Conservation (phyloP, 2,329 filamentous ascomycete genomes). For the Huntiella omanensis region DNA sequence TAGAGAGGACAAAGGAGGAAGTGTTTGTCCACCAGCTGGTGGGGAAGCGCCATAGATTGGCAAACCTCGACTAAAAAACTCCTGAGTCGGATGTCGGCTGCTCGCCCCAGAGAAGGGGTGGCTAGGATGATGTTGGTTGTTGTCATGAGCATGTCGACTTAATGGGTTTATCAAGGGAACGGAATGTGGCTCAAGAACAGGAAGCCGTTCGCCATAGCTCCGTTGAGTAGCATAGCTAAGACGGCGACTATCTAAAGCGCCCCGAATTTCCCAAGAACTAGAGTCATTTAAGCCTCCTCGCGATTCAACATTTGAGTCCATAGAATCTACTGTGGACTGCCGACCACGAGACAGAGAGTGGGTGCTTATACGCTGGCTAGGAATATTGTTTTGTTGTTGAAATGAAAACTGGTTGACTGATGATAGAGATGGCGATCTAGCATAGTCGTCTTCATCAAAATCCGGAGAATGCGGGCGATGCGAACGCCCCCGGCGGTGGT, state of each 20-base stretch:
- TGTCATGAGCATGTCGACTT: too few species aligned
- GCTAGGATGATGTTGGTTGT: too few species aligned
- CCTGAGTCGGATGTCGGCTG: too few species aligned
- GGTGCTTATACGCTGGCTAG: constrained; percentile 1
- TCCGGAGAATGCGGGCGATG: not conserved
- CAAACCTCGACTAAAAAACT: too few species aligned
- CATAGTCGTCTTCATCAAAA: constrained; percentile 2
- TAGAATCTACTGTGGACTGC: not conserved
- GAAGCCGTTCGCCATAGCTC: not conserved
- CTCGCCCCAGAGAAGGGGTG: too few species aligned
- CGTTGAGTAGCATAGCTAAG: not conserved
- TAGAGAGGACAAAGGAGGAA: not conserved
- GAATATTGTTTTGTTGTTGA: not conserved
- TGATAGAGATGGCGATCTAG: not conserved
- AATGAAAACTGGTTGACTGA: constrained; percentile 2
- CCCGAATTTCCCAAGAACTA: not conserved
- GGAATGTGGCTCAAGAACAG: not conserved
- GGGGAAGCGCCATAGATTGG: not conserved
- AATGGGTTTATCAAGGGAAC: too few species aligned
- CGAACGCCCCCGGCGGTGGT: not conserved
- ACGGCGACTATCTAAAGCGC: too few species aligned
- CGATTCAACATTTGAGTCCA: not conserved
- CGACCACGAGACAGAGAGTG: not conserved
- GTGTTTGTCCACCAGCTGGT: not conserved
- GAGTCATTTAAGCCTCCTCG: not conserved